Evolutionary conservation across 2,329 filamentous ascomycete species (phyloP), one percentile per base, ranked within the genome.

Genomic region (Talaromyces sp.): DNA sequence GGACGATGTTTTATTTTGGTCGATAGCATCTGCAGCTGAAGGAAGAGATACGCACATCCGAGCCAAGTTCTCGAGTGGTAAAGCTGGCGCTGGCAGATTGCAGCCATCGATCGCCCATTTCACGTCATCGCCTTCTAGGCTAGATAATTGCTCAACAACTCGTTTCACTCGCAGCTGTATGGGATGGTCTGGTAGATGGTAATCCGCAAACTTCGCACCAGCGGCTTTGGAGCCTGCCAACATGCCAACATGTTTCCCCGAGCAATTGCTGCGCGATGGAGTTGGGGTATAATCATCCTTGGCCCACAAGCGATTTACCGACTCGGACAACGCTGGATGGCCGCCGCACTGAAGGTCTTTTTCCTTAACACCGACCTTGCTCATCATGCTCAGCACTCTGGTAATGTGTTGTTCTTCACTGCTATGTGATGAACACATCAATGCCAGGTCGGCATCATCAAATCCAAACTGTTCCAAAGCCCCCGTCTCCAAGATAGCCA

Each of bases 191-290:
- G 70, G 63, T 0, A 71, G 61, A 54, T 81, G 77, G 62, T 81
- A 81, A 47, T 66, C 68, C 0, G 25, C 60, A 3, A 73, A 59
- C 2, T 66, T 62, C 0, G 68, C 73, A 0, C 72, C 75, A 0
- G 82, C 57, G 0, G 74, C 72, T 30, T 68, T 71, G 0, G 79
- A 71, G 1, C 75, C 80, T 0, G 75, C 79, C 25, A 82, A 65
- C 78, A 82, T 82, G 0, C 76, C 80, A 3, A 71, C 76, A 64
- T 82, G 80, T 47, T 82, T 82, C 1, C 79, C 80, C 0, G 80
- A 81, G 63, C 80, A 82, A 61, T 81, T 81, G 57, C 77, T 82
- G 55, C 71, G 74, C 0, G 81, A 66, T 0, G 69, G 68, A 0
- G 74, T 77, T 0, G 79, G 79, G 0, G 61, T 66, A 52, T 75